Base-by-base conservation (phyloP, 495 filamentous ascomycete genomes). In the Staphylotrichum tortipilum region DNA sequence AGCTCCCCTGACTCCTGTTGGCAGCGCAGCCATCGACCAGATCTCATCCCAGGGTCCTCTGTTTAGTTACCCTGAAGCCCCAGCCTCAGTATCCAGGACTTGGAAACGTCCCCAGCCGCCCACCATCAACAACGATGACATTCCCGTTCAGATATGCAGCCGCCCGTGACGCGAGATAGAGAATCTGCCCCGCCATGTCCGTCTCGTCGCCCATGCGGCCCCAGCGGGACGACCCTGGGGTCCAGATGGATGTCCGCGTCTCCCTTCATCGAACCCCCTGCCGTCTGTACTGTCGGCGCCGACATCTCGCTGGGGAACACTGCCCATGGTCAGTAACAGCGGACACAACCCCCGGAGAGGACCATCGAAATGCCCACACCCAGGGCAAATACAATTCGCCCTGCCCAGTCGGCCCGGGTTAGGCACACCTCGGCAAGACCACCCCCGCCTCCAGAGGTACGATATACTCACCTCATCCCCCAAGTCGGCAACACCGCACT, bases 281-380 rank as follows among this genome's bases (percentile, higher is more conserved):
- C 47, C 38, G 59, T 35, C 41, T 68, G 34, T 14, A 66, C 68
- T 39, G 78, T 69, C 14, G 67, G 62, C 2, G 66, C 66, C 3
- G 82, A 71, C 80, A 85, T 82, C 42, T 85, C 82, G 23, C 77
- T 80, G 2, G 78, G 73, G 61, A 78, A 86, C 23, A 83, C 78
- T 80, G 26, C 14, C 10, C 9, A 14, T 12, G 12, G 30, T 53
- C 14, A 54, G 24, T 31, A 1, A 28, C 8, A 5, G 5, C 14
- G 26, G 10, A 30, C 28, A 7, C n/a, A 22, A 2, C 15, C 6
- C 11, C 17, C 12, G 14, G 5, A 4, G 3, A 33, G 19, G 6
- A 18, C 6, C 3, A 33, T n/a, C n/a, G 42, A 12, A 34, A 24
- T 46, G 31, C 78, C 73, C 64, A 83, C 81, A 63, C 17, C 83